Conservation (phyloP, 768 basidiomycete species). For the Kondoa subrosea region DNA sequence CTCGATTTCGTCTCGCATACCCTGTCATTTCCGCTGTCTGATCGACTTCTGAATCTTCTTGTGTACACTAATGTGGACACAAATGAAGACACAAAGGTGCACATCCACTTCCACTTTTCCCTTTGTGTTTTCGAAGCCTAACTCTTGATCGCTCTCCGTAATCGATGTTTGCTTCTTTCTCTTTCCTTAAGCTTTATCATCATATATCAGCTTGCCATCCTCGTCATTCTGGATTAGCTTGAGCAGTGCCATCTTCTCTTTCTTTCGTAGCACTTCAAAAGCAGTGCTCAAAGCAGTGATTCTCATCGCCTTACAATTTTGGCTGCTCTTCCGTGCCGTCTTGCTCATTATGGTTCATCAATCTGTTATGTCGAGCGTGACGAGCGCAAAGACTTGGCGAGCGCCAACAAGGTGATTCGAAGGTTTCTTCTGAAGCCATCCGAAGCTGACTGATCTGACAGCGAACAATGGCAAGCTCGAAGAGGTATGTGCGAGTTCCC, state of each 20-base stretch:
- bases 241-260: too few species aligned
- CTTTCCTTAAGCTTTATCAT: too few species aligned
- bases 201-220: too few species aligned
- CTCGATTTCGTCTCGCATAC: too few species aligned
- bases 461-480: neutral
- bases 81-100: neutral
- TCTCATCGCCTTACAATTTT: neutral
- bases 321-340: neutral
- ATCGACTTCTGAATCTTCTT: neutral
- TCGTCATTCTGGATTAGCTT: too few species aligned
- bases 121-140: neutral
- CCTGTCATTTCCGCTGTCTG: too few species aligned
- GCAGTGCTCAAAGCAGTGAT: neutral
- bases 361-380: neutral
- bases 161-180: too few species aligned
- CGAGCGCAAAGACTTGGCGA: neutral
- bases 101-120: too few species aligned
- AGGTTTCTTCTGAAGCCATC: neutral
- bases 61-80: neutral
- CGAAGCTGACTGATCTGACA: neutral
- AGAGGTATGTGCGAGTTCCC: neutral
- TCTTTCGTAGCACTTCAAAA: too few species aligned
- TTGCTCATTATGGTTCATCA: neutral
- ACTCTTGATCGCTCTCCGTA: too few species aligned
- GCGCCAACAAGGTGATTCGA: neutral